Base-by-base conservation (phyloP, 768 basidiomycete species). In the Boletus pseudo-olivaceus region DNA sequence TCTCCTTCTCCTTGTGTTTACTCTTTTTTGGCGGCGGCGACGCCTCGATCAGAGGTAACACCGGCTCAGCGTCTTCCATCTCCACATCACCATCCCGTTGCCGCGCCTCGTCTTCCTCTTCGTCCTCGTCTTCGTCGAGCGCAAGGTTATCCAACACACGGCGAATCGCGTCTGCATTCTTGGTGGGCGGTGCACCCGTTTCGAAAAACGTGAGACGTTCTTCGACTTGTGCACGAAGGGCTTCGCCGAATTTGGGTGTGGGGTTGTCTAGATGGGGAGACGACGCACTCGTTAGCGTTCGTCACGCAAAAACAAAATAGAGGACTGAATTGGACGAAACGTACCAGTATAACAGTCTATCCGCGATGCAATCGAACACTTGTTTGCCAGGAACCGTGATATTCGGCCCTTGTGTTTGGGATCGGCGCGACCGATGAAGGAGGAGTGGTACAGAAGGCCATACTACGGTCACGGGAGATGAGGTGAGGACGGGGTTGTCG, bases 351-450 rank as follows among this genome's bases (percentile, higher is more conserved):
- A 98, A 72, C 94, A 98, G 70, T 98, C 96, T 73, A 98, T 98
- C 51, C 96, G 82, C 15, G 93, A 90, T 2, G 96, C 96, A 62
- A 98, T 98, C 51, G 94, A 95, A 67, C 93, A 94, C 74, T 98
- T 98, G 81, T 98, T 98, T 37, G 96, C 96, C 8, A 98, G 79
- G 82, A 98, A 98, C n/a, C 96, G 87, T 4, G 95, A 97, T 67
- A 98, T 98, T 51, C 96, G 88, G 10, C 96, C 96, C 78, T 98
- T 98, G 79, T 90, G 84, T 73, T 94, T 96, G 40, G 93, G 81
- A 17, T 87, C 91, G 5, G 96, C 96, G 41, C 94, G 90, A 11
- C 93, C 94, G 69, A 98, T 98, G 77, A 97, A 98, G 2, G 93
- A 80, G 19, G 94, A 95, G 74, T 98, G 94, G 72, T 95, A 98